Base-by-base conservation (phyloP, 768 basidiomycete genomes). In the Podaxis pistillaris region DNA sequence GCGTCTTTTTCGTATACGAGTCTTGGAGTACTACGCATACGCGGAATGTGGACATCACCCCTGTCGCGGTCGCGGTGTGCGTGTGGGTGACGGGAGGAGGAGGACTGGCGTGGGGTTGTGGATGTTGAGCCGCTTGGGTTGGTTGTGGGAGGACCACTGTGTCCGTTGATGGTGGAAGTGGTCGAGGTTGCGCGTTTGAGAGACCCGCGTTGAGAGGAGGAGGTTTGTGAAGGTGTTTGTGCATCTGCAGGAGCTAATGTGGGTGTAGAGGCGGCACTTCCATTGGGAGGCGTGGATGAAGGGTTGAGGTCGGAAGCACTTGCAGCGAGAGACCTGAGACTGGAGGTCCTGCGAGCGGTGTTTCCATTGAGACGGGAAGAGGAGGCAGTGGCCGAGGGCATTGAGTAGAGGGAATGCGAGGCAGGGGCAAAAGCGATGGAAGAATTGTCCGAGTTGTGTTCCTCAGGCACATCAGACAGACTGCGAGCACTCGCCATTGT, bases 1-100 rank as follows among this genome's bases (percentile, higher is more conserved):
- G 78, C 84, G 46, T 89, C 81, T 68, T 83, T 81, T 56, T 80
- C 83, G 66, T 89, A 82, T 1, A 88, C 86, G 11, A 91, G 70
- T 22, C 81, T 82, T 1, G 90, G 90, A 4, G 74, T 83, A 19
- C 74, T 73, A 12, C 62, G 65, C 61, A 58, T 63, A 22, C 53
- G 30, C 2, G 49, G 51, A 28, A 55, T 56, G 30, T 65, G 8
- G 66, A 68, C 44, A 69, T 68, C 38, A 63, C 53, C 40, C 65
- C 63, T 55, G 51, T 62, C 54, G 52, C 56, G 62, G 68, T 63
- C 72, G 8, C 22, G 26, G 49, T 26, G 11, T 4, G 8, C 22
- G 9, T 49, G 22, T n/a, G 11, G 26, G 73, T 63, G 68, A 67
- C 40, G 62, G 41, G 72, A 70, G 12, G 69, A 66, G 2, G 65